Base-by-base conservation (phyloP, 371 early-diverging fungal species). In the Mortierella sp. region DNA sequence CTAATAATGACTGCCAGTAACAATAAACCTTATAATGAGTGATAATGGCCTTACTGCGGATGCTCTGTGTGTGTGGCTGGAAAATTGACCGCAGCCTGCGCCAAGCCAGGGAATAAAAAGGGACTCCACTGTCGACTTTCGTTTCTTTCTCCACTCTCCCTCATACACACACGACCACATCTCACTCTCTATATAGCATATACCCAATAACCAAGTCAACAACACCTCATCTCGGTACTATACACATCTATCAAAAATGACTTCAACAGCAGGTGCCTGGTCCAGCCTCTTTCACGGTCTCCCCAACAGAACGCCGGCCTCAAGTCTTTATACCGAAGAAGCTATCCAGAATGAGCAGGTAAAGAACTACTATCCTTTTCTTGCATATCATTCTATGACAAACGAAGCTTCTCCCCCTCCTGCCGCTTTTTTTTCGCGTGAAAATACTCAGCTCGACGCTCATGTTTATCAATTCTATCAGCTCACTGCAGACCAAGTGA, bases 251-350 rank as follows among this genome's bases (percentile, higher is more conserved):
- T 17, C 19, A 60, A 27, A 23, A 23, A 72, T 72, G 72, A 56
- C 72, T 60, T 60, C 72, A 23, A 43, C 65, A 49, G 30, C 72
- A 23, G 27, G 41, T 19, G 26, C 60, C 2, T 72, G 72, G 72
- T 65, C 72, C 11, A 37, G 31, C 39, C 62, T 72, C 44, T 72
- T 66, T 44, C 56, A 60, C 21, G 57, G 47, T 14, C 15, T 51
- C 1, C 57, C 72, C 48, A 51, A 60, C 46, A 41, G 19, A 8
- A 47, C 60, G n/a, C n/a, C n/a, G n/a, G n/a, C n/a, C n/a, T n/a
- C n/a, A n/a, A n/a, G n/a, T 2, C 52, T 56, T 27, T 66, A 67
- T 41, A 67, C 67, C 3, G 73, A 72, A 21, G 63, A 72, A 37
- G 57, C 67, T 28, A 54, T 72, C 27, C 49, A 61, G 7, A 72